These are phyloP conservation scores for Exobasidium rhododendri DNA, from an alignment of 1,284 basidiomycete species.

Conservation along the genomic window DNA sequence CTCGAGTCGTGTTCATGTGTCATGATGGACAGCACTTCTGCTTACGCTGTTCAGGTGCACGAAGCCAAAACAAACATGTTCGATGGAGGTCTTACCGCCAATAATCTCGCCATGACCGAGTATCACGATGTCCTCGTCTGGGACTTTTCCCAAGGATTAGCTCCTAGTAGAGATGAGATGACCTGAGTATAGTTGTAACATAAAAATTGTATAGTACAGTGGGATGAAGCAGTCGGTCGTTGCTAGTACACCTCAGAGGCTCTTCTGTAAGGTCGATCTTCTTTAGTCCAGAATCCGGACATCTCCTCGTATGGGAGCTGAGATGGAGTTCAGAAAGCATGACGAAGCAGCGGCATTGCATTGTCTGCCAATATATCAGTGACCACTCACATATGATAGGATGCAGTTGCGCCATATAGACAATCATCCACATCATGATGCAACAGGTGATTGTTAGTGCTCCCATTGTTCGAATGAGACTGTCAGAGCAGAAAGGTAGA, in stretches of 20 bases:
- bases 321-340: no score
- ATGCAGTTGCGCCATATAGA: conserved; percentile 54
- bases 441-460: conserved; percentile 48
- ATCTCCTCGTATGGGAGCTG: background rate
- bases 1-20: background rate
- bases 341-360: no score
- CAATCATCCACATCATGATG: conserved; percentile 54
- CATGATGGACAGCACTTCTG: conserved; percentile 18
- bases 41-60: conserved; percentile 17
- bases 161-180: no score
- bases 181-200: no score
- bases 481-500: conserved; percentile 15
- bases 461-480: conserved; percentile 47
- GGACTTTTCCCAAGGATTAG: background rate
- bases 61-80: background rate
- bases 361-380: no score
- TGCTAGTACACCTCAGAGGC: no score
- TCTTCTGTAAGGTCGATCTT: no score
- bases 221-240: no score
- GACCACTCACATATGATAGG: conserved; percentile 53
- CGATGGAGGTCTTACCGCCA: background rate
- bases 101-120: background rate
- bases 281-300: background rate
- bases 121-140: background rate
- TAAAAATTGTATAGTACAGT: no score